These are phyloP conservation scores for Thelonectria rubi DNA, from an alignment of 2,329 filamentous ascomycete species.

Conservation along the genomic window DNA sequence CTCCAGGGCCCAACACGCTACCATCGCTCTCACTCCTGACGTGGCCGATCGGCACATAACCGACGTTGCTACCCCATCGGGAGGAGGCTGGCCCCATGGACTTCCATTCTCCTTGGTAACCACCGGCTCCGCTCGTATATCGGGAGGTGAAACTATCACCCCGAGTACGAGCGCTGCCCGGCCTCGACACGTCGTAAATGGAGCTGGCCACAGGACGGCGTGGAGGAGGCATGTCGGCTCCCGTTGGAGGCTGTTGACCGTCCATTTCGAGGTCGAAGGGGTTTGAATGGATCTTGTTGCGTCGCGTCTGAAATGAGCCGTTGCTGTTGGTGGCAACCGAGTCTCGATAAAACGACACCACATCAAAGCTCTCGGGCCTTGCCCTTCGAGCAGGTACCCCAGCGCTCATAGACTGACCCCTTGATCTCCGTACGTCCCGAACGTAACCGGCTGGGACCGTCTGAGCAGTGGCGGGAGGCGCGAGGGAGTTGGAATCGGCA, in stretches of 20 bases:
- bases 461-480: constrained; percentile 35
- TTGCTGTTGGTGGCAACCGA: constrained; percentile 50
- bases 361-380: constrained; percentile 42
- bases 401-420: constrained; percentile 55
- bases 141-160: constrained; percentile 50
- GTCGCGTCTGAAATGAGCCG: constrained; percentile 56
- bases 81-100: constrained; percentile 13
- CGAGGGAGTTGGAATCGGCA: constrained; percentile 58
- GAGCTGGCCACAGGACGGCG: constrained; percentile 38
- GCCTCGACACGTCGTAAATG: constrained; percentile 46
- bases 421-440: constrained; percentile 58
- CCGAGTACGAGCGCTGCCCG: constrained; percentile 57
- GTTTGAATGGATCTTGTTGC: constrained; percentile 69
- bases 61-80: constrained; percentile 20
- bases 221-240: constrained; percentile 35
- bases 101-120: constrained; percentile 5
- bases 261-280: constrained; percentile 69
- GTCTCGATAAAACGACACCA: constrained; percentile 52
- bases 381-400: constrained; percentile 40
- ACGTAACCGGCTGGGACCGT: constrained; percentile 55
- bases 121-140: constrained; percentile 57
- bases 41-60: constrained; percentile 22
- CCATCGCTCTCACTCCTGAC: constrained; percentile 16
- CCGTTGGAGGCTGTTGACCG: constrained; percentile 32
- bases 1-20: background rate